Base-by-base conservation (phyloP, 148 eudicot species). In the Fagopyrum tataricum region DNA sequence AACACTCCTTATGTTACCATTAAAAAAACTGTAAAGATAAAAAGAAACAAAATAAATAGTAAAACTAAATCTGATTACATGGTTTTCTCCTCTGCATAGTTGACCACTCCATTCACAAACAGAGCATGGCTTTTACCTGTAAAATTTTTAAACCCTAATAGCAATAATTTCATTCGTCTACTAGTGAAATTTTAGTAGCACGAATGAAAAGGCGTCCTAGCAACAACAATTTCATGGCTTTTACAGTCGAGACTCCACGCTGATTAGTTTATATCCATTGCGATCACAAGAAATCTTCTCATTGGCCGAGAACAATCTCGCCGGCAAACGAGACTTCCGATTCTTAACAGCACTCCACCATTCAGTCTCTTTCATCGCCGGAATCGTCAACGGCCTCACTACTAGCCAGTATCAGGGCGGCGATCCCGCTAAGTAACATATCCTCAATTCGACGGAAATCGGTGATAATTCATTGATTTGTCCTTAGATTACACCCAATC, bases 281-380 rank as follows among this genome's bases (percentile, higher is more conserved):
- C 66, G 83, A 8, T 61, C 72, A 18, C 53, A 53, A 10, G 82
- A 76, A 44, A 21, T 43, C 18, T 39, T 59, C 59, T 68, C 55
- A 0, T 21, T 66, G 6, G 74, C 77, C 40, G 83, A 56, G 3
- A 77, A 77, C 59, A 85, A 48, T 0, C 72, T 73, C 3, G 82
- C 15, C 44, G 83, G 71, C 26, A 77, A 86, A 21, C 87, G 86
- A 56, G 31, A 48, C 70, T 79, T 85, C 53, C 90, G 83, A 75
- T 44, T 81, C 76, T 82, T 91, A 0, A 85, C 83, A 46, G 84
- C 96, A 23, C 76, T 82, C 11, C 67, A n/a, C 41, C 85, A 66
- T 71, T 86, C 89, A 84, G 85, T 87, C 75, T 85, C 91, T n/a
- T n/a, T n/a, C 42, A 26, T 26, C 61, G 41, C 42, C 37, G 87